Conservation (phyloP, 106 monocot genomes). For the Allium sativum region DNA sequence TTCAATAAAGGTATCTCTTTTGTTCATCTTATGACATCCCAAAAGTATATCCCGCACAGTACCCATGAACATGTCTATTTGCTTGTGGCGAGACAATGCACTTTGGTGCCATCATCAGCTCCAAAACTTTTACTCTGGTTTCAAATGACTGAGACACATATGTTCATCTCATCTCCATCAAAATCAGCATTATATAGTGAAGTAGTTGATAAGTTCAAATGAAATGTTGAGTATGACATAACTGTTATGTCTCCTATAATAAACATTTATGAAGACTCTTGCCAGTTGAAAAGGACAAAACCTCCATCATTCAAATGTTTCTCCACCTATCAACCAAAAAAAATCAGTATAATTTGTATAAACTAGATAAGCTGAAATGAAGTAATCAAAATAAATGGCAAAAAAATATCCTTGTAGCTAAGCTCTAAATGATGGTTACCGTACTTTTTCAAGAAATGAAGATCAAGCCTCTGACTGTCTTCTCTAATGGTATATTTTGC, state of each 20-base stretch:
- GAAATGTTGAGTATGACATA: conserved; percentile 98
- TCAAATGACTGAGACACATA: conserved; percentile 99
- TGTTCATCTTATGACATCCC: conserved; percentile 92
- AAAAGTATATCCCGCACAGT: conserved; percentile 93
- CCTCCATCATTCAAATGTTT: conserved; percentile 92
- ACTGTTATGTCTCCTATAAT: conserved; percentile 97
- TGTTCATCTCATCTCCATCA: conserved; percentile 99
- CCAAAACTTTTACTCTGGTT: conserved; percentile 90
- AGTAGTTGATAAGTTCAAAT: conserved; percentile 86
- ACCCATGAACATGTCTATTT: conserved; percentile 97
- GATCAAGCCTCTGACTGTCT: conserved; percentile 97
- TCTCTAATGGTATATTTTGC: conserved; percentile 97
- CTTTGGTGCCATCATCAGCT: conserved; percentile 99
- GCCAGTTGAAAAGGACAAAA: conserved; percentile 96
- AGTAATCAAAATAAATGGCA: background rate
- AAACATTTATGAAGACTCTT: conserved; percentile 97
- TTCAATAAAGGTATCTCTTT: conserved; percentile 97
- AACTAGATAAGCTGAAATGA: background rate
- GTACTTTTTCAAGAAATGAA: conserved; percentile 86
- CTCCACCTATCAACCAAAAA: conserved; percentile 59
- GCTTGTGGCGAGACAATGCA: conserved; percentile 99
- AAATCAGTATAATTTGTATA: background rate
- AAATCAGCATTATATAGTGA: conserved; percentile 99
- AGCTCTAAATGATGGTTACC: conserved; percentile 97
- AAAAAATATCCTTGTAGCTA: conserved; percentile 68